These are phyloP conservation scores for Centella asiatica DNA, from an alignment of 129 eudicot genomes.

Conservation along the genomic window DNA sequence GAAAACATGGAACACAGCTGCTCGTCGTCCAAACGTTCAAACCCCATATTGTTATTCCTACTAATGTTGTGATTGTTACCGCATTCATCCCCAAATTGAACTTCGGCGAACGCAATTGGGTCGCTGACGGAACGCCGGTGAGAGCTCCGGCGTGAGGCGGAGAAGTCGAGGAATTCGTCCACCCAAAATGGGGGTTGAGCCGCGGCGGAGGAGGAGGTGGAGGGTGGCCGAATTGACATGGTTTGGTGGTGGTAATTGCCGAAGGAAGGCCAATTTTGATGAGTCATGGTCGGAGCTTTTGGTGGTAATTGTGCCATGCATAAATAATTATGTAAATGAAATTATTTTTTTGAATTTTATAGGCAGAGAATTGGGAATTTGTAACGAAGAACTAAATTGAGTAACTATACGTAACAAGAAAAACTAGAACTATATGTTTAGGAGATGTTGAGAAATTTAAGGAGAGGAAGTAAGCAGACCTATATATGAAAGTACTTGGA, in stretches of 20 bases:
- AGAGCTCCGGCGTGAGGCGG: slow-evolving; percentile 39
- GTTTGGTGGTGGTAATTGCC: slow-evolving; percentile 39
- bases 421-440: too few relatives aligned
- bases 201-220: slow-evolving; percentile 43
- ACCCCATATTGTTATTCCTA: slow-evolving; percentile 23
- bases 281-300: slow-evolving; percentile 66
- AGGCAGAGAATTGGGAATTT: background rate
- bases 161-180: slow-evolving; percentile 87
- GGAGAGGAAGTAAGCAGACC: too few relatives aligned
- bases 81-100: slow-evolving; percentile 36
- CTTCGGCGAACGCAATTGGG: slow-evolving; percentile 77
- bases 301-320: slow-evolving; percentile 85
- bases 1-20: slow-evolving; percentile 77
- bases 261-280: slow-evolving; percentile 56
- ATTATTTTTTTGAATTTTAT: background rate
- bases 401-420: too few relatives aligned
- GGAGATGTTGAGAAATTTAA: too few relatives aligned
- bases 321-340: background rate
- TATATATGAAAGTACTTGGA: too few relatives aligned
- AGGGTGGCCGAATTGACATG: slow-evolving; percentile 32
- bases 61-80: slow-evolving; percentile 12
- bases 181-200: slow-evolving; percentile 59
- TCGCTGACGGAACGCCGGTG: slow-evolving; percentile 85
- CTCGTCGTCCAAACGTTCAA: slow-evolving; percentile 73
- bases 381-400: slow-evolving; percentile 2